Percentiles rank a stretch among this genome's conserved stretches.
Evolutionary conservation across 2,329 filamentous ascomycete genomes (phyloP).

Genomic region (Byssothecium circinans): DNA sequence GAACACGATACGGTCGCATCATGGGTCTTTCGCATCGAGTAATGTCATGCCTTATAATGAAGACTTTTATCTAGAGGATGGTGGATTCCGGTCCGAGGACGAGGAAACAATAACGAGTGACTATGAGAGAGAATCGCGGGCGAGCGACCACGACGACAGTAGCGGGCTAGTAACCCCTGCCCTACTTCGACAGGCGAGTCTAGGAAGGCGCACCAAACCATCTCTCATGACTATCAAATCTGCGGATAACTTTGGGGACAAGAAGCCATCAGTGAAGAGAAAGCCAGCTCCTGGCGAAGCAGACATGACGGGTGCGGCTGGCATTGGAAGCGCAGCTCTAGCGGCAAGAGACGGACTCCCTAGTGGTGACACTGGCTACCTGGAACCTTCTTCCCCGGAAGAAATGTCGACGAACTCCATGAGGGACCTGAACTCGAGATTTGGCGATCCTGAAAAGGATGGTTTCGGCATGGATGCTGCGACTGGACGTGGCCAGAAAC

Average conservation of each 20-base stretch:
- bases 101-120: constrained; percentile 42
- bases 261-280: constrained; percentile 19
- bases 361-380: constrained; percentile 35
- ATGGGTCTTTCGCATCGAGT: constrained; percentile 52
- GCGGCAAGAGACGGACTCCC: constrained; percentile 28
- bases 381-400: constrained; percentile 38
- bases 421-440: constrained; percentile 20
- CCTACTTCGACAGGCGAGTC: constrained; percentile 49
- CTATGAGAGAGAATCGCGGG: constrained; percentile 31
- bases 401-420: constrained; percentile 39
- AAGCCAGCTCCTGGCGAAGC: constrained; percentile 17
- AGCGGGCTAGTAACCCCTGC: constrained; percentile 43
- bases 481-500: constrained; percentile 47
- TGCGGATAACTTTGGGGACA: constrained; percentile 39
- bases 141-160: constrained; percentile 38
- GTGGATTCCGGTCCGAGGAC: constrained; percentile 40
- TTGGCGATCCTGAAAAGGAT: constrained; percentile 32
- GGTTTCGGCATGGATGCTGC: constrained; percentile 34
- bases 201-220: constrained; percentile 52
- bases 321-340: constrained; percentile 27
- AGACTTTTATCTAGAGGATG: constrained; percentile 44
- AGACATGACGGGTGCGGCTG: constrained; percentile 19
- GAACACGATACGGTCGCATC: constrained; percentile 45
- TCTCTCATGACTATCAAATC: constrained; percentile 53
- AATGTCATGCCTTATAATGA: constrained; percentile 51